Evolutionary conservation across 2,329 filamentous ascomycete species (phyloP).

Genomic region (Plenodomus biglobosus): DNA sequence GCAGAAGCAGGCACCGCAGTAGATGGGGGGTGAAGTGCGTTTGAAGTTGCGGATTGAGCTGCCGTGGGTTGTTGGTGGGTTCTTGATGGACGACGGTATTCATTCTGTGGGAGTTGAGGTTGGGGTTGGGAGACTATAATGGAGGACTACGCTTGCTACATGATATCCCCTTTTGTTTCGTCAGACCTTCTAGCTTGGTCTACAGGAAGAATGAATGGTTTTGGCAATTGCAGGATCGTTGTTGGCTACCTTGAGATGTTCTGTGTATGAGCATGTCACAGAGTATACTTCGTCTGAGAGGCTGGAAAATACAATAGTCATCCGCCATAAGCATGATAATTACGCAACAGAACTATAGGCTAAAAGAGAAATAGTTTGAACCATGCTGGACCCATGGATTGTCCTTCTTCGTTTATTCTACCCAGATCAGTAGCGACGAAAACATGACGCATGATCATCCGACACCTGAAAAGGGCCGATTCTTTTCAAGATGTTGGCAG

Average conservation of each 20-base stretch:
- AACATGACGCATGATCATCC: neutral
- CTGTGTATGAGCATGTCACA: too few relatives aligned
- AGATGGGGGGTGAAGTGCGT: conserved; percentile 4
- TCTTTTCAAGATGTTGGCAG: neutral
- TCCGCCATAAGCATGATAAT: too few relatives aligned
- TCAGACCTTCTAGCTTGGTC: neutral
- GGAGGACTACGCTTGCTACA: neutral
- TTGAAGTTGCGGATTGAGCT: neutral
- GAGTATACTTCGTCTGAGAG: too few relatives aligned
- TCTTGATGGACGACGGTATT: neutral
- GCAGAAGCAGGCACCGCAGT: conserved; percentile 61
- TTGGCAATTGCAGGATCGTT: neutral
- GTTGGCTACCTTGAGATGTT: too few relatives aligned
- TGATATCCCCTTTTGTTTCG: conserved; percentile 21
- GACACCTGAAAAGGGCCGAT: neutral
- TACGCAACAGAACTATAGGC: too few relatives aligned
- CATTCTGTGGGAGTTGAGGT: neutral
- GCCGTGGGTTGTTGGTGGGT: too few relatives aligned
- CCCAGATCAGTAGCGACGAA: neutral
- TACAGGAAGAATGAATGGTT: neutral
- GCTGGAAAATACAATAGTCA: too few relatives aligned
- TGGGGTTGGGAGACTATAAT: neutral
- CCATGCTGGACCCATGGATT: neutral
- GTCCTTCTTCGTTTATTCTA: neutral
- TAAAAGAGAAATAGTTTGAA: too few relatives aligned